Base-by-base conservation (phyloP, 176 grass and related monocot species). In the Poa pratensis region DNA sequence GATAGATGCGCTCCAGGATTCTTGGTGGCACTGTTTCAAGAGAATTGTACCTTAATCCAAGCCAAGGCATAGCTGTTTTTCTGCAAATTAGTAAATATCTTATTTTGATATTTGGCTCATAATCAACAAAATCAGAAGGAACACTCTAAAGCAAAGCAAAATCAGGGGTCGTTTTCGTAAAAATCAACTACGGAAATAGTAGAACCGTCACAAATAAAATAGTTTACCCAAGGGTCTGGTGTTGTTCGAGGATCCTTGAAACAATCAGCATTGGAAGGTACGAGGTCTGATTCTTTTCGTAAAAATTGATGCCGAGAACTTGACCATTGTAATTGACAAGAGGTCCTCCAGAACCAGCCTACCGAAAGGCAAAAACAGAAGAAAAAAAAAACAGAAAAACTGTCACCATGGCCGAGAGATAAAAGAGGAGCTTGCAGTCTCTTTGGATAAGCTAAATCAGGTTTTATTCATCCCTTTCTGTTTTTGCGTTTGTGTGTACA, bases 321-420 rank as follows among this genome's bases (percentile, higher is more conserved):
- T 71, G 68, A 45, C 68, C 68, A 23, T 71, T 45, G 37, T 71
- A 45, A 71, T 45, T 71, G 39, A 71, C 37, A 71, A 71, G 68
- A 23, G 68, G 68, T 45, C 68, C 68, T 71, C 68, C 68, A 71
- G 68, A 71, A 71, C 68, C 68, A 71, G 20, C 68, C 68, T 71
- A 42, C 68, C 9, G 7, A 45, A 71, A 23, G 39, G 20, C 1
- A 15, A 46, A 45, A 22, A 45, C n/a, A n/a, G n/a, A n/a, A n/a
- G n/a, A 45, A 40, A 22, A 46, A 24, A 45, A n/a, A n/a, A n/a
- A n/a, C n/a, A n/a, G 22, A 45, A 22, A 45, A 46, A 1, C 10
- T 71, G 68, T 71, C 39, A 45, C 5, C 0, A 0, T 3, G 5
- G 1, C 23, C 9, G 5, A 23, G 37, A 46, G 5, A 46, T 15